Evolutionary conservation across 2,329 filamentous ascomycete genomes (phyloP).

Genomic region (Rhynchosporium agropyri): DNA sequence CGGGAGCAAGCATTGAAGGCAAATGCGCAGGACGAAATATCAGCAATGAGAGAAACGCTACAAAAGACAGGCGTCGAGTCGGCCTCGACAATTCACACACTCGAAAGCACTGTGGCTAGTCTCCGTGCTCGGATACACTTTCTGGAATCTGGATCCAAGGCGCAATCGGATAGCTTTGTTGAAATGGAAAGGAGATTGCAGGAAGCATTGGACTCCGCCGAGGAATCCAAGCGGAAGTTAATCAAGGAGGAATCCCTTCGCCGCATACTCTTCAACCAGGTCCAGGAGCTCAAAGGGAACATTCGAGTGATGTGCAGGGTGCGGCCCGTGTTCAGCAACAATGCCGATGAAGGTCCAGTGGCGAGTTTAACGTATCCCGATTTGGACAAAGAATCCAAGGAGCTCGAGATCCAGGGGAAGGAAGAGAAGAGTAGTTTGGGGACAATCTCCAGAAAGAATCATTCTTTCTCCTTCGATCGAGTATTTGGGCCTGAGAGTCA

Average conservation of each 20-base stretch:
- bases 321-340: constrained; percentile 65
- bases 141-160: constrained; percentile 85
- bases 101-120: constrained; percentile 76
- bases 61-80: constrained; percentile 58
- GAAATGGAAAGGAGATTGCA: constrained; percentile 79
- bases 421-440: constrained; percentile 83
- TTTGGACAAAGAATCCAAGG: constrained; percentile 76
- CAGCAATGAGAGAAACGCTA: constrained; percentile 46
- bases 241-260: constrained; percentile 89
- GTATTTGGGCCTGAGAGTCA: constrained; percentile 79
- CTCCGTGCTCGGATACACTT: constrained; percentile 84
- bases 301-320: constrained; percentile 98
- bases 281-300: constrained; percentile 96
- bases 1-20: constrained; percentile 59
- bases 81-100: constrained; percentile 61
- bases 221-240: constrained; percentile 76
- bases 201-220: constrained; percentile 71
- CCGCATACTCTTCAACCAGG: constrained; percentile 93
- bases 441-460: constrained; percentile 73
- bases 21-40: constrained; percentile 50
- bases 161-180: constrained; percentile 83
- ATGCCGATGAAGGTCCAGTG: constrained; percentile 59
- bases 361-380: constrained; percentile 83
- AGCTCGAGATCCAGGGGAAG: constrained; percentile 80
- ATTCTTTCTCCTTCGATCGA: constrained; percentile 88